Base-by-base conservation (phyloP, 192 early-diverging fungal genomes). In the Gonapodya sp. region DNA sequence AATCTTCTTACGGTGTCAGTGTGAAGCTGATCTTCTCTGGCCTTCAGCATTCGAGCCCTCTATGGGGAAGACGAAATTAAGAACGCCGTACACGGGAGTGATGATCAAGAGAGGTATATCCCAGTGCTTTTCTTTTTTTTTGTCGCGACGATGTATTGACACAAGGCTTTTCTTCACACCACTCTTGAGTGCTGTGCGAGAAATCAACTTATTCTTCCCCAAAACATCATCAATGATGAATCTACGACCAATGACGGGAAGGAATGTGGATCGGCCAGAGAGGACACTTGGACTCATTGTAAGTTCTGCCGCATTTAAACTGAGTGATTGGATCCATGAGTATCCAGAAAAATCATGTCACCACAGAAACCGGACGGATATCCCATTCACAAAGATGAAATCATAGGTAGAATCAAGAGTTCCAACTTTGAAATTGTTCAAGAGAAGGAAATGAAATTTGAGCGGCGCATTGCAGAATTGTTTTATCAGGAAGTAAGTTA, bases 41-140 rank as follows among this genome's bases (percentile, higher is more conserved):
- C 18, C 31, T 2, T 16, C 73, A 79, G 79, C 73, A 79, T 79
- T 73, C 79, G 79, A 72, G 79, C 79, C 0, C 73, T 79, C 14
- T 79, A 73, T 18, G 79, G 79, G 18, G 36, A 32, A 14, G 79
- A 79, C 73, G 79, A 74, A 0, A 72, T 74, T 16, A 36, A 79
- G 16, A 79, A 79, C 73, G 79, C 79, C 30, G 79, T 79, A 16
- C 79, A 79, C 73, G 79, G 79, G 30, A 72, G 36, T 0, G 79
- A 79, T 35, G 46, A 64, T 24, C 8, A 64, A 24, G 46, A 64
- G 24, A 16, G 46, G 46, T 64, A 64, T 24, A 24, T 64, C 46
- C 46, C n/a, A 24, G 8, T 24, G 46, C 8, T 64, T 64, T 24
- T 24, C 46, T 16, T 24, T 8, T 64, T 64, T 24, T 24, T 64